These are phyloP conservation scores for Scytalidium lignicola DNA, from an alignment of 2,329 filamentous ascomycete genomes.

Conservation along the genomic window DNA sequence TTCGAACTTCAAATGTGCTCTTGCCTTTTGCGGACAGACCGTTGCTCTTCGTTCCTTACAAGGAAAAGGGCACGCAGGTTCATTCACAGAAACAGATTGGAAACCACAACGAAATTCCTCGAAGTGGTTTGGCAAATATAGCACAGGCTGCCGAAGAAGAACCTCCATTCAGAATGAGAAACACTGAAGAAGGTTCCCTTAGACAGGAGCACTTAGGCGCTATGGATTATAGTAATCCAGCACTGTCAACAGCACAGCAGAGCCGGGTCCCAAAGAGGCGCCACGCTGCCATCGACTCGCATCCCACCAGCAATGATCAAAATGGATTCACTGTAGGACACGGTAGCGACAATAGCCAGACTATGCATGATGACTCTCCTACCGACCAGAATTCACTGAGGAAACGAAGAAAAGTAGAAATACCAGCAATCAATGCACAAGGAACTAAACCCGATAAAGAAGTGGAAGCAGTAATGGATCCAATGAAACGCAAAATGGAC, in stretches of 20 bases:
- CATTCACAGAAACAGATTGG: too few relatives aligned
- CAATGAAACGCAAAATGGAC: neutral
- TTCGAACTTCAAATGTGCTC: neutral
- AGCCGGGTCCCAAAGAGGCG: neutral
- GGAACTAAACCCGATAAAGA: neutral
- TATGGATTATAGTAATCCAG: neutral
- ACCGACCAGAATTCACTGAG: neutral
- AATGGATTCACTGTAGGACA: neutral
- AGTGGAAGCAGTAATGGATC: neutral
- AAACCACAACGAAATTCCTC: neutral
- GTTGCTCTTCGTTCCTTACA: neutral
- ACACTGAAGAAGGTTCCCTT: neutral
- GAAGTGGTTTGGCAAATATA: neutral
- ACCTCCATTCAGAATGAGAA: neutral
- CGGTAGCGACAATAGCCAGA: neutral
- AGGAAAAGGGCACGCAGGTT: neutral
- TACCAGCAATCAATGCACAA: neutral
- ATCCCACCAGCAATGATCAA: neutral
- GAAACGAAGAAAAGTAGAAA: neutral
- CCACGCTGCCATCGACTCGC: neutral
- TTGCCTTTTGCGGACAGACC: neutral
- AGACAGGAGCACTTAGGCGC: neutral
- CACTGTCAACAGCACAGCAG: neutral
- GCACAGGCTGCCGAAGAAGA: neutral
- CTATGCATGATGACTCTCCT: neutral